Percentiles rank a stretch among this genome's conserved stretches.
Evolutionary conservation across 176 grass and related monocot species (phyloP).

Genomic region (Pharus latifolius): DNA sequence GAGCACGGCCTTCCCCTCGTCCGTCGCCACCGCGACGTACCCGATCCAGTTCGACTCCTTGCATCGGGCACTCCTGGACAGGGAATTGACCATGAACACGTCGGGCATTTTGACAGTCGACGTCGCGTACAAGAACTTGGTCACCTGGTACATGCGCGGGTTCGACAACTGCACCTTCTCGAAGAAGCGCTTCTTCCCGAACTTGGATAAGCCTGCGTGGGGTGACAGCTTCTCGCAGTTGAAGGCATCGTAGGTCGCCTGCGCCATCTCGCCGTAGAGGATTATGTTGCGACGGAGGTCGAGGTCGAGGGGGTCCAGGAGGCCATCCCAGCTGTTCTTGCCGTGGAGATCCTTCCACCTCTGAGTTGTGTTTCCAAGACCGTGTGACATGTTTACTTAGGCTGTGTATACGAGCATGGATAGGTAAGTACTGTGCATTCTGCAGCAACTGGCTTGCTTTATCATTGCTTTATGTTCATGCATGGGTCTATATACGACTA

Average conservation of each 20-base stretch:
- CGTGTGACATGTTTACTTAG: neutral
- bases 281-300: slow-evolving; percentile 66
- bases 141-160: slow-evolving; percentile 44
- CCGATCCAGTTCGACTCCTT: slow-evolving; percentile 87
- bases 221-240: slow-evolving; percentile 56
- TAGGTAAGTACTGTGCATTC: neutral
- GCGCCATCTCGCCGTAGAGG: slow-evolving; percentile 62
- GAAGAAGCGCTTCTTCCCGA: slow-evolving; percentile 27
- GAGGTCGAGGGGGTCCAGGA: slow-evolving; percentile 54
- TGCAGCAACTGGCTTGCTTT: neutral
- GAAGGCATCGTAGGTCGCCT: slow-evolving; percentile 67
- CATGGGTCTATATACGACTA: neutral
- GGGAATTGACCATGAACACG: slow-evolving; percentile 51
- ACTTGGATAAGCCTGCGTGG: slow-evolving; percentile 54
- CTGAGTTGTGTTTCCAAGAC: slow-evolving; percentile 20
- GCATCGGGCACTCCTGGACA: slow-evolving; percentile 28
- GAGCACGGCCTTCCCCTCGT: slow-evolving; percentile 47
- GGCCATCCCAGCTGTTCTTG: slow-evolving; percentile 35
- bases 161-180: slow-evolving; percentile 22
- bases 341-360: slow-evolving; percentile 77
- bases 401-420: too few relatives aligned
- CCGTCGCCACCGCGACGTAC: slow-evolving; percentile 76
- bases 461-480: neutral
- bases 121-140: slow-evolving; percentile 76
- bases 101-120: slow-evolving; percentile 34